Base-by-base conservation (phyloP, 1,284 basidiomycete species). In the Sanguinoderma infundibulare region DNA sequence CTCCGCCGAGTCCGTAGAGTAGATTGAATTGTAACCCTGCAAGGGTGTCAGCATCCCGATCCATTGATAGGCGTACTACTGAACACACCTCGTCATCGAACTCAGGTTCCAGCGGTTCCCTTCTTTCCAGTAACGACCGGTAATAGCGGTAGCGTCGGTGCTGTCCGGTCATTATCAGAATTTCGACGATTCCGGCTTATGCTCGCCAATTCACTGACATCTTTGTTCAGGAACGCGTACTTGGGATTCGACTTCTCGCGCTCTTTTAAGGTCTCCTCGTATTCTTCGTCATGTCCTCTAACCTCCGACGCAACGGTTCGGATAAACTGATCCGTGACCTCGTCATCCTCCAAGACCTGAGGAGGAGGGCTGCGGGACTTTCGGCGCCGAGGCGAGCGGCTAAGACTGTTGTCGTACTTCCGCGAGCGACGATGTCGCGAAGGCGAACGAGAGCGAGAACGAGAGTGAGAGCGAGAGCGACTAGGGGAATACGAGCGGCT, bases 1-100 rank as follows among this genome's bases (percentile, higher is more conserved):
- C 75, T 98, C 96, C 7, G 88, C 95, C 39, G 95, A 95, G 75
- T 98, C 97, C 14, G 94, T 96, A 0, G 96, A 98, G 75, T 96
- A 97, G 5, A 96, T 81, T 0, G 93, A 95, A 66, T 95, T 91
- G 70, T 94, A 92, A 5, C 96, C 95, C 94, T 96, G 71, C 9
- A 53, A 34, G 58, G 20, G 28, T 40, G 49, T 50, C 59, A 50
- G 53, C 40, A 59, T 42, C 46, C 10, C 7, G 22, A 22, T 53
- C 55, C 28, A 51, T n/a, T 55, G 10, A 22, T 39, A 36, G 22
- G 9, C 28, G 14, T 22, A 59, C 59, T 24, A 57, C 24, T 12
- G 30, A 20, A 77, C 83, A 54, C 63, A 90, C 95, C 68, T 96
- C 93, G 70, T 98, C 96, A 57, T 90, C 87, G 73, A 98, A 98